These are phyloP conservation scores for Asterophora parasitica DNA, from an alignment of 768 basidiomycete genomes.

Conservation along the genomic window DNA sequence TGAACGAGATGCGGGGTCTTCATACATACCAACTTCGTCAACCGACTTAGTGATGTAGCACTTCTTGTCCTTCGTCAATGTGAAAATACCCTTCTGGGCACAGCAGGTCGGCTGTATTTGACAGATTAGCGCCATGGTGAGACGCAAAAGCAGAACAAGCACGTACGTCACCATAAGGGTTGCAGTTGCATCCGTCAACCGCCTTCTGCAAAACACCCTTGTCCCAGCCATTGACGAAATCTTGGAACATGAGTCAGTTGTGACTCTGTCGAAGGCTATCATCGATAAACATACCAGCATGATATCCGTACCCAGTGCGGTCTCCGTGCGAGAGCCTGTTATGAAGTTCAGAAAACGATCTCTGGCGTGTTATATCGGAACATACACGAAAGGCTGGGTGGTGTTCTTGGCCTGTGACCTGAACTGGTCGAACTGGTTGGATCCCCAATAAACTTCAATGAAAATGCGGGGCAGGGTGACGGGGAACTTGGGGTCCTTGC, in stretches of 20 bases:
- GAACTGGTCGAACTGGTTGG: conserved; percentile 28
- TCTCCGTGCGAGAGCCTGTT: conserved; percentile 49
- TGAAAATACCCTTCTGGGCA: too few relatives aligned
- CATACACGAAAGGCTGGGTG: conserved; percentile 49
- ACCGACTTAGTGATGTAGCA: too few relatives aligned
- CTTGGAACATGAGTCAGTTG: conserved; percentile 17
- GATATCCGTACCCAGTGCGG: conserved; percentile 58
- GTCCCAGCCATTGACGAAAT: conserved; percentile 63
- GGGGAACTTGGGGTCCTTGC: conserved; percentile 42
- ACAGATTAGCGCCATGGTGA: too few relatives aligned
- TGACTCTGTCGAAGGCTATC: neutral
- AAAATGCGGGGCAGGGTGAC: conserved; percentile 45
- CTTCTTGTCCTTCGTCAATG: too few relatives aligned
- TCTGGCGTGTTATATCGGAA: neutral
- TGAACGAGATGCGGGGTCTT: too few relatives aligned
- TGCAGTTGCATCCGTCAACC: too few relatives aligned
- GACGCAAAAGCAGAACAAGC: too few relatives aligned
- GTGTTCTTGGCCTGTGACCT: conserved; percentile 42
- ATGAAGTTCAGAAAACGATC: neutral
- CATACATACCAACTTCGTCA: too few relatives aligned
- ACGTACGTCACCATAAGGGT: too few relatives aligned
- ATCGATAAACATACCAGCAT: conserved; percentile 36
- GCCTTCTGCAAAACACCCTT: too few relatives aligned
- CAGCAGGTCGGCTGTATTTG: too few relatives aligned
- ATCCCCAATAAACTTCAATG: conserved; percentile 47